These are phyloP conservation scores for Claviceps quebecensis DNA, from an alignment of 2,329 filamentous ascomycete species.

Conservation along the genomic window DNA sequence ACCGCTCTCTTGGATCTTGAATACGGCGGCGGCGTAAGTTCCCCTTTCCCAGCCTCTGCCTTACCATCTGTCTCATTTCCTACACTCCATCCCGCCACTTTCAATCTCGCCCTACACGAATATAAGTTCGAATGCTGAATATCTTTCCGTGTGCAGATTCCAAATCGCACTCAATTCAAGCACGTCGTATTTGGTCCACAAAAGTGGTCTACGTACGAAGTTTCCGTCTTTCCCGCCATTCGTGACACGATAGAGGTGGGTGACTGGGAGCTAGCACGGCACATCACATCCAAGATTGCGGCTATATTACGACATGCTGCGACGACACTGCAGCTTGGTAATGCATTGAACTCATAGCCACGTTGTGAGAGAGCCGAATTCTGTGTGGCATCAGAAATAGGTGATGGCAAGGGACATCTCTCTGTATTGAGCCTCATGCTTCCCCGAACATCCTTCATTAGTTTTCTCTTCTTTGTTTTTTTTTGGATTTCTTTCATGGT, in stretches of 20 bases:
- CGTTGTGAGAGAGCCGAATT: background rate
- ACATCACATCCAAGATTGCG: conserved; percentile 58
- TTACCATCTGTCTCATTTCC: too few relatives aligned
- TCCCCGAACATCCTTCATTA: too few relatives aligned
- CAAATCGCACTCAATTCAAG: conserved; percentile 83
- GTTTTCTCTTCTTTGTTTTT: too few relatives aligned
- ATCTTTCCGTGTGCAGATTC: conserved; percentile 38
- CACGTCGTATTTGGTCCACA: conserved; percentile 82
- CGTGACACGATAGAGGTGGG: conserved; percentile 61
- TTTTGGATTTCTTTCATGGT: too few relatives aligned
- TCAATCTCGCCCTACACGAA: conserved; percentile 6
- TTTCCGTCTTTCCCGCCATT: conserved; percentile 50
- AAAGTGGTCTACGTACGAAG: conserved; percentile 43
- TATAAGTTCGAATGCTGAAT: background rate
- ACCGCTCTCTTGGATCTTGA: conserved; percentile 67
- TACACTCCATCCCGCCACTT: background rate
- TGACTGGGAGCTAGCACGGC: conserved; percentile 56
- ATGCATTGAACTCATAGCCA: background rate
- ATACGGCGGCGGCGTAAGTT: conserved; percentile 57
- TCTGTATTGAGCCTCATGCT: too few relatives aligned
- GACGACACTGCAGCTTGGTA: conserved; percentile 16
- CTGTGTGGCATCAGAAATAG: background rate
- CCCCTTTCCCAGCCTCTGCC: background rate
- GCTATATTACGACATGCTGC: conserved; percentile 50
- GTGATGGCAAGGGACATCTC: too few relatives aligned